phyloP scores from a whole-genome alignment of 2,329 filamentous ascomycete genomes.

The Pseudocercospora musae region DNA sequence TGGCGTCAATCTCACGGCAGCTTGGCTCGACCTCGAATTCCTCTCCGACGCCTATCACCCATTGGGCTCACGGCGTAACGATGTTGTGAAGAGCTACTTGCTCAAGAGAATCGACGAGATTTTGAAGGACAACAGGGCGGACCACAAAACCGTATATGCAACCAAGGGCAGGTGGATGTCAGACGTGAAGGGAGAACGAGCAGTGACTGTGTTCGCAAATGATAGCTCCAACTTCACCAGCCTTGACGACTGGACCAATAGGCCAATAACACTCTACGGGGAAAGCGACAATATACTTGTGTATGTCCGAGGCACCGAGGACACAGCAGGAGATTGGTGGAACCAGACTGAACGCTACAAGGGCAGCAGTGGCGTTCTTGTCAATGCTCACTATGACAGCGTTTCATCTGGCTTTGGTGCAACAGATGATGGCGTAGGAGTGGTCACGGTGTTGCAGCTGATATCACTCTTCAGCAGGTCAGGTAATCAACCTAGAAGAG shows the following conservation, averaged over 20 bases:
- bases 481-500: slow-evolving; percentile 70
- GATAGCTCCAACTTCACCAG: slow-evolving; percentile 72
- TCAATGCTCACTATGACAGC: slow-evolving; percentile 94
- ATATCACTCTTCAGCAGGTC: slow-evolving; percentile 75
- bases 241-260: slow-evolving; percentile 24
- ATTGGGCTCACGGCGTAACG: slow-evolving; percentile 62
- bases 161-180: slow-evolving; percentile 37
- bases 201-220: slow-evolving; percentile 71
- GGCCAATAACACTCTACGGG: slow-evolving; percentile 63
- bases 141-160: slow-evolving; percentile 34
- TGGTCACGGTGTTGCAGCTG: slow-evolving; percentile 80
- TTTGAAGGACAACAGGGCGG: slow-evolving; percentile 57
- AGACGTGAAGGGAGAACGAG: slow-evolving; percentile 15
- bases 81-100: slow-evolving; percentile 73
- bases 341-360: slow-evolving; percentile 37
- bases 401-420: slow-evolving; percentile 90
- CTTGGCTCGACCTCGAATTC: slow-evolving; percentile 77
- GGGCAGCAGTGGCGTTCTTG: slow-evolving; percentile 69
- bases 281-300: slow-evolving; percentile 90
- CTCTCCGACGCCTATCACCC: slow-evolving; percentile 78
- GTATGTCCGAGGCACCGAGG: slow-evolving; percentile 78
- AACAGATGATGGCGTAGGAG: slow-evolving; percentile 89
- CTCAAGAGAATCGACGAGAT: slow-evolving; percentile 69
- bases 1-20: slow-evolving; percentile 77
- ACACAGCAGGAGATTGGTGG: slow-evolving; percentile 73